Base-by-base conservation (phyloP, 768 basidiomycete species). In the Tylopilus rubrobrunneus region DNA sequence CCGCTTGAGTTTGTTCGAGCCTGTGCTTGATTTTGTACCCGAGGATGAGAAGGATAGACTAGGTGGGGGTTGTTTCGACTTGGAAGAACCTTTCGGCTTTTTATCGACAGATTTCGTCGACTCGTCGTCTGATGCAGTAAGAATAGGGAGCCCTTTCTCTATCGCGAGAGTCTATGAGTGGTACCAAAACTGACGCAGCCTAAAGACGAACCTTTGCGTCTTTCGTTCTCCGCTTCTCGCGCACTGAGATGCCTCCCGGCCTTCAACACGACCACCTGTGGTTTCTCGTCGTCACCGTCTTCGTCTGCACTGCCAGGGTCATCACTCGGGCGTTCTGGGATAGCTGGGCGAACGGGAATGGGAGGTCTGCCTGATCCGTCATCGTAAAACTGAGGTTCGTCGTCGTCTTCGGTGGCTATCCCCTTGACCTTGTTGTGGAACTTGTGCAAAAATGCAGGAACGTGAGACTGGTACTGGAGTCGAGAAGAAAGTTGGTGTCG, bases 211-310 rank as follows among this genome's bases (percentile, higher is more conserved):
- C 90, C 87, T 77, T 79, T 83, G 51, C 89, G 80, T 50, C 78
- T 77, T 61, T 89, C 78, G 65, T 89, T 86, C 76, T 90, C 86
- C 4, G 78, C 92, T 62, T 96, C 90, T 51, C 79, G 73, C 57
- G 79, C 85, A 2, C 82, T 83, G 41, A 97, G 76, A 74, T 97
- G 94, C 66, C 91, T 95, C 27, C 94, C 93, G 59, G 87, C 82
- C 64, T 82, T 91, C 59, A 97, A 67, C 9, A 96, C 93, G 4
- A 97, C 91, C 8, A 97, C 83, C 65, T 91, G 89, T 3, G 93
- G 93, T 59, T 80, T 85, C 69, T 95, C 93, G 62, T 93, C 92
- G 0, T 67, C 80, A 5, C 75, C 74, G 53, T 84, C 85, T 53
- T 91, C 89, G 48, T 85, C 84, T 12, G 80, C 87, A 59, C 86